Evolutionary conservation across 768 basidiomycete species (phyloP).

Genomic region (Chiua virens): DNA sequence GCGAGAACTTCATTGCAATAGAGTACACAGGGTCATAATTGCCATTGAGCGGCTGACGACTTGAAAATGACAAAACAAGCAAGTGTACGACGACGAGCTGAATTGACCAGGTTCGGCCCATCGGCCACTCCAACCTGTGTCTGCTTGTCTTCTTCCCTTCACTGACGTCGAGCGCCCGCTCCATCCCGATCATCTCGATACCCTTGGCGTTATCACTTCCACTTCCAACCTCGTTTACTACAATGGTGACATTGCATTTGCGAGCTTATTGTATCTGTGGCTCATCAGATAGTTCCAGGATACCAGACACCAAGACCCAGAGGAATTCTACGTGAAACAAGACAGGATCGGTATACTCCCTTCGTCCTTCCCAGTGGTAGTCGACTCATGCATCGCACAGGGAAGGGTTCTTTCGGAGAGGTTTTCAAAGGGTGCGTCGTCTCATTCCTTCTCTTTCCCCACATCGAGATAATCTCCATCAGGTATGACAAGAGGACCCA

Average conservation of each 20-base stretch:
- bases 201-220: not conserved
- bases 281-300: slow-evolving; percentile 44
- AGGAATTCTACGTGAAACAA: slow-evolving; percentile 96
- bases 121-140: slow-evolving; percentile 3
- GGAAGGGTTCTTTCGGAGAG: slow-evolving; percentile 98
- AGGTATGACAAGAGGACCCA: slow-evolving; percentile 96
- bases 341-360: slow-evolving; percentile 82
- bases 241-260: slow-evolving; percentile 21
- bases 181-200: slow-evolving; percentile 6
- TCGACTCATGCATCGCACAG: slow-evolving; percentile 41
- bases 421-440: slow-evolving; percentile 91
- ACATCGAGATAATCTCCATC: not conserved
- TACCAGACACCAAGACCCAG: slow-evolving; percentile 80
- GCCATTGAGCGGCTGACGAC: slow-evolving; percentile 24
- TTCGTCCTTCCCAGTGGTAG: slow-evolving; percentile 9
- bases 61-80: slow-evolving; percentile 33
- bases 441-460: slow-evolving; percentile 11
- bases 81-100: slow-evolving; percentile 11
- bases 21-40: too few species aligned
- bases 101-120: slow-evolving; percentile 6
- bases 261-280: not conserved
- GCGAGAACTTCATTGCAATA: too few species aligned
- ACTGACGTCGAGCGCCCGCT: slow-evolving; percentile 6
- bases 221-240: slow-evolving; percentile 1
- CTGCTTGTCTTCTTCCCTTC: not conserved